A percentile compares a stretch with the other conserved stretches of the same genome.
These are phyloP conservation scores for Isabelozyma gotoi DNA, from an alignment of 805 yeast genomes.

Conservation along the genomic window DNA sequence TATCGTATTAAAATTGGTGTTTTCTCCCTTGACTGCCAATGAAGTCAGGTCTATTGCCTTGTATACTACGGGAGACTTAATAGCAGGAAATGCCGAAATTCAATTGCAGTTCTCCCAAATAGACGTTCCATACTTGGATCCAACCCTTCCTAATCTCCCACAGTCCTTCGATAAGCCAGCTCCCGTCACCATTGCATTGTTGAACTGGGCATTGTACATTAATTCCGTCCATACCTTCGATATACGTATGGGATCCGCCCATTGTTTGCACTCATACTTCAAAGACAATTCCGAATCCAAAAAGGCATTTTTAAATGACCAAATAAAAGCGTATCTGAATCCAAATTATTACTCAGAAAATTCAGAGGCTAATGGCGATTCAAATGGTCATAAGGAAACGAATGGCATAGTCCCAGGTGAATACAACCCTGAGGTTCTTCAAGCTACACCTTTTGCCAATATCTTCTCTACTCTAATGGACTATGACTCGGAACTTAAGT, in stretches of 20 bases:
- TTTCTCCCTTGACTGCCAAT: slow-evolving; percentile 63
- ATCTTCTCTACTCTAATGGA: slow-evolving; percentile 71
- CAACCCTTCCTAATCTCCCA: slow-evolving; percentile 51
- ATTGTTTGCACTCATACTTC: slow-evolving; percentile 67
- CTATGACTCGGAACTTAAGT: slow-evolving; percentile 58
- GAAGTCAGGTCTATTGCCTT: slow-evolving; percentile 67
- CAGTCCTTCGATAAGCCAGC: slow-evolving; percentile 37
- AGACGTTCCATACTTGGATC: slow-evolving; percentile 91
- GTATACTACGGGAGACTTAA: slow-evolving; percentile 73
- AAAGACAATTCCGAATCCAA: slow-evolving; percentile 62
- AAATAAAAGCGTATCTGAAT: slow-evolving; percentile 43
- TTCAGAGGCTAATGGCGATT: slow-evolving; percentile 6
- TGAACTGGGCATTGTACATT: slow-evolving; percentile 78
- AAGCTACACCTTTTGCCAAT: slow-evolving; percentile 48
- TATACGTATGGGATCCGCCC: slow-evolving; percentile 69
- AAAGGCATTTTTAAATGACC: slow-evolving; percentile 62
- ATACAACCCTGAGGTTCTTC: slow-evolving; percentile 1
- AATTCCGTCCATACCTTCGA: slow-evolving; percentile 86
- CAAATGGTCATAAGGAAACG: slow-evolving; percentile 1
- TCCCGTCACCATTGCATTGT: slow-evolving; percentile 71
- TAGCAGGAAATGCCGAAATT: slow-evolving; percentile 61
- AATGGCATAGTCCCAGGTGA: background rate
- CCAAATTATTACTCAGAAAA: slow-evolving; percentile 22
- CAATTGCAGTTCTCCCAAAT: slow-evolving; percentile 75
- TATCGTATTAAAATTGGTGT: slow-evolving; percentile 66